Conservation (phyloP, 805 yeast genomes). For the Candida pini region DNA sequence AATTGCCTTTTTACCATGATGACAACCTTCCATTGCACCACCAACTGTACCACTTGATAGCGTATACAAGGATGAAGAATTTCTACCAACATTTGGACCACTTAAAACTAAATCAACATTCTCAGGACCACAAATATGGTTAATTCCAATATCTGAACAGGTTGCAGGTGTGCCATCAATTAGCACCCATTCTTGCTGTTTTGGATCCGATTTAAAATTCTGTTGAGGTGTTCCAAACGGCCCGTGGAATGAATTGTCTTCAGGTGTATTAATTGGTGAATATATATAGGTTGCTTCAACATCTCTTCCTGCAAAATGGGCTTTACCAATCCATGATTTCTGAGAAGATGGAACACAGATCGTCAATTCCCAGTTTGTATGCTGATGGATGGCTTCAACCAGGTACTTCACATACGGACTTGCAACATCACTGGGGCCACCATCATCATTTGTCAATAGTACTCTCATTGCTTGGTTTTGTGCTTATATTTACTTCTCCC, state of each 20-base stretch:
- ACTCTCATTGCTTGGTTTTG: too few species aligned
- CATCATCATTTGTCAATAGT: conserved; percentile 85
- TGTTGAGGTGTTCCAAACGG: conserved; percentile 55
- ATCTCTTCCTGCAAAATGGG: conserved; percentile 80
- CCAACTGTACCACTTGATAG: conserved; percentile 94
- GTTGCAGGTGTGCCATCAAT: conserved; percentile 96
- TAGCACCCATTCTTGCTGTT: conserved; percentile 73
- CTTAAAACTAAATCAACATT: conserved; percentile 83
- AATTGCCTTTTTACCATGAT: conserved; percentile 62
- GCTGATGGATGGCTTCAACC: conserved; percentile 56
- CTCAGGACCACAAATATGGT: conserved; percentile 51
- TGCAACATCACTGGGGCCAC: conserved; percentile 73
- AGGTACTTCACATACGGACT: conserved; percentile 85
- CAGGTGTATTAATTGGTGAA: conserved; percentile 38
- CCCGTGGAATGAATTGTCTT: conserved; percentile 56
- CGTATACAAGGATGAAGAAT: conserved; percentile 82
- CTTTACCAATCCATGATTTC: conserved; percentile 96
- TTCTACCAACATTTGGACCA: conserved; percentile 96
- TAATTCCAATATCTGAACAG: conserved; percentile 84
- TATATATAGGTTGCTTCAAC: conserved; percentile 61
- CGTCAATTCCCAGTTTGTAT: conserved; percentile 80
- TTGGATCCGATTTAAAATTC: conserved; percentile 31
- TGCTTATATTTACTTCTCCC: too few species aligned
- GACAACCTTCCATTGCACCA: conserved; percentile 91
- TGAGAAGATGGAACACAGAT: conserved; percentile 82